These are phyloP conservation scores for Aspergillus thermomutatus DNA, from an alignment of 2,329 filamentous ascomycete genomes.

Conservation along the genomic window DNA sequence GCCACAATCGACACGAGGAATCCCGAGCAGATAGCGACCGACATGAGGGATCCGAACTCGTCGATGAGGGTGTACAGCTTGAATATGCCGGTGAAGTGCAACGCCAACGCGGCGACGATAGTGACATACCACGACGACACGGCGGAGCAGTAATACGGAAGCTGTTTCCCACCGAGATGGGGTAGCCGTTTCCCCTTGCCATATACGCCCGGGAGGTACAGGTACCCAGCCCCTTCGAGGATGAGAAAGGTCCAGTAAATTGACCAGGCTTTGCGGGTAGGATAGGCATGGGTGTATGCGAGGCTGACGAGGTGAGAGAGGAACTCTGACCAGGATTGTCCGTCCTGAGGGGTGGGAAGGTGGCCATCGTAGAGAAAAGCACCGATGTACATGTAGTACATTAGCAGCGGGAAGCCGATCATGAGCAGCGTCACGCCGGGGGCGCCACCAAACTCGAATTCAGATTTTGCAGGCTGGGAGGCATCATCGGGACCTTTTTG, in stretches of 20 bases:
- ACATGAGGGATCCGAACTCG: conserved; percentile 89
- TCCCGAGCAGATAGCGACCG: conserved; percentile 85
- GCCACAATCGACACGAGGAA: conserved; percentile 77
- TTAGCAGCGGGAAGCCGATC: conserved; percentile 81
- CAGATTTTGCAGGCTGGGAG: neutral
- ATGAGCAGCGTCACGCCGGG: conserved; percentile 75
- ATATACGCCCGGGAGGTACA: conserved; percentile 80
- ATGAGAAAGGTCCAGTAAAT: conserved; percentile 95
- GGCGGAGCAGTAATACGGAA: conserved; percentile 91
- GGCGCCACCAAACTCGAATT: conserved; percentile 79
- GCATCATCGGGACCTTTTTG: neutral
- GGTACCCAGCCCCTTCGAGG: conserved; percentile 77
- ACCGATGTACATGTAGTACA: conserved; percentile 99
- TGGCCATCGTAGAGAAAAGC: conserved; percentile 86
- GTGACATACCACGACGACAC: conserved; percentile 83
- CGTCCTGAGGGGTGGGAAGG: conserved; percentile 63
- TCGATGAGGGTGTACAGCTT: conserved; percentile 86
- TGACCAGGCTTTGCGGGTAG: conserved; percentile 73
- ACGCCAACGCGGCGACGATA: conserved; percentile 61
- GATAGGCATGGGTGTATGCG: conserved; percentile 79
- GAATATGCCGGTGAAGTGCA: conserved; percentile 82
- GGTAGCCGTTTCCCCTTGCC: conserved; percentile 82
- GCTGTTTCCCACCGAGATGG: conserved; percentile 75
- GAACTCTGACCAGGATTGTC: conserved; percentile 68
- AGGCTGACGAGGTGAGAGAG: conserved; percentile 65